Evolutionary conservation across 352 stramenopile species (phyloP), one percentile per base, ranked within the genome.

Genomic region (Phytophthora melonis): DNA sequence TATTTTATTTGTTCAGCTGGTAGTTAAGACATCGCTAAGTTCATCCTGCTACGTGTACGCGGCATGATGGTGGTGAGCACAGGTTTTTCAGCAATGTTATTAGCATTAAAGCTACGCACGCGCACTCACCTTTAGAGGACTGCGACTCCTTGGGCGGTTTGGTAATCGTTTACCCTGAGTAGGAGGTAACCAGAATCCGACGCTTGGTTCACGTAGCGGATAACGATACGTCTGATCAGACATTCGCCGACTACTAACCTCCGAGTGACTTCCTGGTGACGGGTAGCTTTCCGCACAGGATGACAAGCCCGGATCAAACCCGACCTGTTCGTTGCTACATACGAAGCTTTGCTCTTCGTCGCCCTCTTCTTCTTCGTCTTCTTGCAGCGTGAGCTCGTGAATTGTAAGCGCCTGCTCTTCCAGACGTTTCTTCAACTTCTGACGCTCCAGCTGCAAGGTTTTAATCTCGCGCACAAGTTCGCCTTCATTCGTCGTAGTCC

Each of bases 361-460:
- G 10, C 34, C 73, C 3, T 75, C 69, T 0, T 81, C 73, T 11
- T 83, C 64, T 10, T 84, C 75, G 19, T 93, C 87, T 58, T 92
- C 87, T 74, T 94, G 84, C 7, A 94, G 70, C 1, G 87, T 94
- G 25, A 94, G 77, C 62, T 94, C 87, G 45, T 94, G 87, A 62
- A 94, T 92, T 9, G 87, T 94, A 39, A 92, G 62, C 4, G 87
- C 86, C 68, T 92, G 82, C 25, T 92, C 84, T 14, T 90, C 71
- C 1, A 94, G 36, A 13, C 70, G 74, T 23, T 72, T 75, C 55
- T 80, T 81, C 21, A 93, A 68, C 63, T 82, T 84, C 5, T 68
- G 50, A 34, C 76, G 75, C 49, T 93, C 82, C 3, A 66, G 47
- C 66, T 92, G 76, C 10, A 90, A 65, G 3, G 18, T 30, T 53